Evolutionary conservation across 1,284 basidiomycete species (phyloP), one percentile per base, ranked within the genome.

Genomic region (Tetrapyrgos nigripes): DNA sequence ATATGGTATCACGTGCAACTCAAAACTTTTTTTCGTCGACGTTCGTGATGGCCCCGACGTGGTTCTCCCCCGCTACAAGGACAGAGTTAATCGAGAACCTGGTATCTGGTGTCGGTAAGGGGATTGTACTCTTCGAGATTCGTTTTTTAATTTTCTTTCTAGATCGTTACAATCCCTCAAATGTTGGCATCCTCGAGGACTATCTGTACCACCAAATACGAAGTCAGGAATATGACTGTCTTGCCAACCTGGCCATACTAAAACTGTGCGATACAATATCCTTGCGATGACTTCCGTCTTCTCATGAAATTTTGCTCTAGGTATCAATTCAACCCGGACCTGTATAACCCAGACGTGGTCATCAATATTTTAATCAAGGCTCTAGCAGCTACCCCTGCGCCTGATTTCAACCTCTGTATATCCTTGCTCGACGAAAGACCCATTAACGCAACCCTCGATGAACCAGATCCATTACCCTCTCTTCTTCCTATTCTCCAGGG

Each of bases 151-250:
- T 31, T 33, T 43, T 45, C 49, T 56, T 26, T 57, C 19, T 66
- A 96, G 95, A 98, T 82, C 88, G 96, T 62, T 98, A 98, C 78
- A 98, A 98, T 77, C 96, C 96, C 40, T 91, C 92, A 59, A 98
- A 97, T 76, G 87, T 97, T 60, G 83, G 87, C 44, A 92, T 96
- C 63, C 87, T 98, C 60, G 94, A 97, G 78, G 96, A 97, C 71
- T 98, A 98, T 78, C 87, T 98, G 59, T 92, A 91, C 71, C 88
- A 93, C 71, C 96, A 98, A 77, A 92, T 95, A 66, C 84, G 93
- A 67, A 91, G 86, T 67, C 89, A 91, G 68, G 91, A 95, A 70
- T 97, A 97, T 70, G 96, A 98, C 75, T 91, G 93, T 67, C 85
- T 98, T 44, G 94, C 96, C 52, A 97, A 98, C 77, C 81, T 96